These are phyloP conservation scores for Coemansia biformis DNA, from an alignment of 192 early-diverging fungal species.

Conservation along the genomic window DNA sequence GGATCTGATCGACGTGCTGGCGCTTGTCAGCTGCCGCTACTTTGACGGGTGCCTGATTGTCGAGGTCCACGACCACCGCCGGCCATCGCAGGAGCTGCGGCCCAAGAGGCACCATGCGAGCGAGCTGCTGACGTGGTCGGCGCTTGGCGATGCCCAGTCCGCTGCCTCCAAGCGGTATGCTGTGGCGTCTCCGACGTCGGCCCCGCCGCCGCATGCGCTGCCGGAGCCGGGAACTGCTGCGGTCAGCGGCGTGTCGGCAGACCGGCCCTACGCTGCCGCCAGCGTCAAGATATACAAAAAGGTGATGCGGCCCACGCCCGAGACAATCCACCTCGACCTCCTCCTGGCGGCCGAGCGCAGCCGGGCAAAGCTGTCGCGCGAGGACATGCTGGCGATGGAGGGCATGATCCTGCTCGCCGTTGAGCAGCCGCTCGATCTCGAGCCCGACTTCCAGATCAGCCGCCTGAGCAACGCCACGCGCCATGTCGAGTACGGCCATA, in stretches of 20 bases:
- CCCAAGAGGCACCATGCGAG: constrained; percentile 19
- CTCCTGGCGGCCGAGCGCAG: constrained; percentile 34
- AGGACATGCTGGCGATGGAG: constrained; percentile 59
- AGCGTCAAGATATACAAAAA: constrained; percentile 26
- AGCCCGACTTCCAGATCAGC: constrained; percentile 64
- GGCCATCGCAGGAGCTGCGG: constrained; percentile 27
- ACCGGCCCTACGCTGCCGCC: neutral
- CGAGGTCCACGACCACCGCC: constrained; percentile 64
- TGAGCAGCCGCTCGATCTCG: constrained; percentile 63
- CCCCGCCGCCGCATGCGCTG: neutral
- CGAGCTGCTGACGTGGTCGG: constrained; percentile 32
- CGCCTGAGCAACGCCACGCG: constrained; percentile 64
- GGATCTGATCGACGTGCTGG: constrained; percentile 64
- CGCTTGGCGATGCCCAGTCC: constrained; percentile 3
- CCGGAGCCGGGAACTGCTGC: constrained; percentile 1
- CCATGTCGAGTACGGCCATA: constrained; percentile 51
- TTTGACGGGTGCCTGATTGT: constrained; percentile 62
- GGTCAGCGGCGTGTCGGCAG: too few species aligned
- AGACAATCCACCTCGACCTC: constrained; percentile 39
- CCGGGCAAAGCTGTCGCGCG: constrained; percentile 47
- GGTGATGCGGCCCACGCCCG: constrained; percentile 45
- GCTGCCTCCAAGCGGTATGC: neutral
- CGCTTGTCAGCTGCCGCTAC: constrained; percentile 51
- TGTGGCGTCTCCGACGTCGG: too few species aligned
- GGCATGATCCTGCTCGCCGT: constrained; percentile 60